Base-by-base conservation (phyloP, 2,329 filamentous ascomycete genomes). In the Pseudopyricularia javanii region DNA sequence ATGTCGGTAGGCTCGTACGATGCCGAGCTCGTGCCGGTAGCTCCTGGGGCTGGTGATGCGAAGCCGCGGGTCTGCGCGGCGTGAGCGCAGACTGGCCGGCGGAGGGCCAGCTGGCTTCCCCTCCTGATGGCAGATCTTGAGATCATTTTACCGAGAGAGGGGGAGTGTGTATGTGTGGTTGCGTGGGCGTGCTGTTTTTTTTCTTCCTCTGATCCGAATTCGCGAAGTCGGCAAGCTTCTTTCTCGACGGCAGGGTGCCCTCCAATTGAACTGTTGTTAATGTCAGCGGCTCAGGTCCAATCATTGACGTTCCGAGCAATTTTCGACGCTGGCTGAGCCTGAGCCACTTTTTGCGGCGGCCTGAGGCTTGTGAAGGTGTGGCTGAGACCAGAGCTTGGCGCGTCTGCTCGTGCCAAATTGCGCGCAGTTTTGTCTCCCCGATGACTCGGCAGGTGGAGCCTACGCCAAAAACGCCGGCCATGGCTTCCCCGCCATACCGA, bases 1-100 rank as follows among this genome's bases (percentile, higher is more conserved):
- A 87, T 81, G 71, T 95, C 87, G 66, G 86, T 80, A 57, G 86
- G 82, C 74, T 96, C 85, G 75, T 94, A 98, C 69, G 86, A 83
- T 73, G 91, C 88, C 62, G 87, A 84, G 58, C 81, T 81, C 55
- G 69, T 66, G 56, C 70, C 70, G 56, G 75, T 67, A 59, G 52
- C 47, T 47, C 37, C 50, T 34, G 50, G 52, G 4, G 74, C 71
- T 76, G 86, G 73, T 62, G 87, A 78, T 56, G 73, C 72, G 62
- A 75, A 80, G 60, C 70, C 70, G 61, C 78, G 74, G 62, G 66
- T 70, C 64, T 73, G 73, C 56, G 70, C 66, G 59, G 71, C 66
- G 7, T 35, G 67, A 65, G 78, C 79, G 69, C 78, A 76, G 74
- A 78, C 68, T 64, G 74, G 74, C 68, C 74, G 71, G 61, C 78